phyloP scores from a whole-genome alignment of 768 basidiomycete genomes.

The Podaxis sp. region DNA sequence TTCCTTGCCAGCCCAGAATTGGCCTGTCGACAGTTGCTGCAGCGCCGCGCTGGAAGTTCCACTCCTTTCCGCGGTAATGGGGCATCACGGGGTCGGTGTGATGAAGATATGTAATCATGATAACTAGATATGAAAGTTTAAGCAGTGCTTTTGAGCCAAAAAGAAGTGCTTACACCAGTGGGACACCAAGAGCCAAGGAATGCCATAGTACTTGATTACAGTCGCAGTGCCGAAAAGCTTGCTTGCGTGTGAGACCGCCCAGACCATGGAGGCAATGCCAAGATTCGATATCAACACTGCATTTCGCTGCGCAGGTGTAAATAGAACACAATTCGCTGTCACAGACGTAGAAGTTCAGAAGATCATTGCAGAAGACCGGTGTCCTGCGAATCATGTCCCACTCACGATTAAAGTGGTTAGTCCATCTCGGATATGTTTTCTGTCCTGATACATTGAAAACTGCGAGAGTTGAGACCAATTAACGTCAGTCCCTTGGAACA shows the following conservation, averaged over 20 bases:
- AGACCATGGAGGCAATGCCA: constrained; percentile 48
- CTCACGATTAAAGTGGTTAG: constrained; percentile 65
- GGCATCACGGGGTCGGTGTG: constrained; percentile 58
- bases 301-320: constrained; percentile 46
- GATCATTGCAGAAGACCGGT: background rate
- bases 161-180: constrained; percentile 45
- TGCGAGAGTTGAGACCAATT: constrained; percentile 20
- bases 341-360: background rate
- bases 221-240: constrained; percentile 30
- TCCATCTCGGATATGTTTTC: constrained; percentile 53
- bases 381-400: constrained; percentile 10
- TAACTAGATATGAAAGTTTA: constrained; percentile 23
- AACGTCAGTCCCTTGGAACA: constrained; percentile 8
- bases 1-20: constrained; percentile 60
- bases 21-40: constrained; percentile 55
- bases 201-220: constrained; percentile 45
- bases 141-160: background rate
- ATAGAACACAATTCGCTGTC: constrained; percentile 52
- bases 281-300: constrained; percentile 54
- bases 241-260: constrained; percentile 31
- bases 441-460: constrained; percentile 62
- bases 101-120: constrained; percentile 59
- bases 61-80: constrained; percentile 52
- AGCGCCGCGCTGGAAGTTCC: constrained; percentile 61
- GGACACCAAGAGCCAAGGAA: constrained; percentile 52